Conservation (phyloP, 148 eudicot species). For the Tetragonia tetragonoides region DNA sequence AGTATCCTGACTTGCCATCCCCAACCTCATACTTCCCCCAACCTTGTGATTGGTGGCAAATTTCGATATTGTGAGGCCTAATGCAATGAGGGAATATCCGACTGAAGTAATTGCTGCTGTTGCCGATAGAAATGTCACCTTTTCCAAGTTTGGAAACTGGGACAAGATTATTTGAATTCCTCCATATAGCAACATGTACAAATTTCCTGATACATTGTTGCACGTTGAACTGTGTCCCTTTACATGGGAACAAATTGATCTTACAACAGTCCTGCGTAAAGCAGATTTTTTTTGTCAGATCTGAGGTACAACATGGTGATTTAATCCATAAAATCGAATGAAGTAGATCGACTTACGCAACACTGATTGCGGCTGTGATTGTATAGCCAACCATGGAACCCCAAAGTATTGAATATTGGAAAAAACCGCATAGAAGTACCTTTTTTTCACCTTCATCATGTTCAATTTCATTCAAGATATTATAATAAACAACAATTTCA, state of each 20-base stretch:
- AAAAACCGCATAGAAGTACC: slow-evolving; percentile 6
- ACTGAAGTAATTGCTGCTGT: slow-evolving; percentile 27
- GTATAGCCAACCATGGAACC: slow-evolving; percentile 28
- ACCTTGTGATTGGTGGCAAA: slow-evolving; percentile 5
- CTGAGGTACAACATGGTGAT: neutral
- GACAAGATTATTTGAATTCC: slow-evolving; percentile 25
- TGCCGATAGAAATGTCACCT: slow-evolving; percentile 25
- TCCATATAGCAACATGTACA: slow-evolving; percentile 30
- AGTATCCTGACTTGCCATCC: slow-evolving; percentile 1
- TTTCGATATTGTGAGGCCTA: slow-evolving; percentile 18
- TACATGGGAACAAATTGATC: slow-evolving; percentile 17
- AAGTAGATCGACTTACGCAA: slow-evolving; percentile 11
- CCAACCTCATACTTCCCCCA: slow-evolving; percentile 15
- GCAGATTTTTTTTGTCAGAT: neutral
- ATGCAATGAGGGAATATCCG: slow-evolving; percentile 22
- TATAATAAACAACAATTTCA: neutral
- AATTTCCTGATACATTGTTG: neutral
- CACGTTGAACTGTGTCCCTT: slow-evolving; percentile 13
- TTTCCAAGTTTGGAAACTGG: slow-evolving; percentile 29
- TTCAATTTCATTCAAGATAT: neutral
- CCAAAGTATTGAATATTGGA: slow-evolving; percentile 24
- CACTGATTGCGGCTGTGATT: slow-evolving; percentile 23
- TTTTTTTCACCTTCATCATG: slow-evolving; percentile 13
- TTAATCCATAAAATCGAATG: neutral
- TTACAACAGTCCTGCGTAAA: slow-evolving; percentile 10